Evolutionary conservation across 2,329 filamentous ascomycete genomes (phyloP).

Genomic region (Cladophialophora bantiana): DNA sequence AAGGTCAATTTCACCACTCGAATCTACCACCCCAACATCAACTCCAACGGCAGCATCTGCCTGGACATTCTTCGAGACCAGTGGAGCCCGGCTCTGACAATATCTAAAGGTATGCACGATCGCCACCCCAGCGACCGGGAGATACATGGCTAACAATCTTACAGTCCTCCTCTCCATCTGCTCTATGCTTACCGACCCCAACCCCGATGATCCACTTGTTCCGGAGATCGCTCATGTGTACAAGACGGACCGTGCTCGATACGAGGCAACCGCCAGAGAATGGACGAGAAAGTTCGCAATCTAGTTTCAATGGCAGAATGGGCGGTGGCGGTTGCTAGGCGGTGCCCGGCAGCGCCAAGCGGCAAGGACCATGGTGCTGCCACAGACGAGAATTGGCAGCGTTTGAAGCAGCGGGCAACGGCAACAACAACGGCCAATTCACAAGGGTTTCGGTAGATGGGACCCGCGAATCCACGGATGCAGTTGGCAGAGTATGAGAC

Average conservation of each 20-base stretch:
- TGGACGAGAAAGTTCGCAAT: slow-evolving; percentile 99
- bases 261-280: slow-evolving; percentile 95
- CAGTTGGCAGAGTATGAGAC: slow-evolving; percentile 23
- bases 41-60: slow-evolving; percentile 99
- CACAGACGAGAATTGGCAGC: slow-evolving; percentile 9
- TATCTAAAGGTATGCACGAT: slow-evolving; percentile 81
- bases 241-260: slow-evolving; percentile 96
- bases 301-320: slow-evolving; percentile 55
- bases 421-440: slow-evolving; percentile 11
- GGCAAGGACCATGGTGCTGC: slow-evolving; percentile 12
- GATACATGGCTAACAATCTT: slow-evolving; percentile 7
- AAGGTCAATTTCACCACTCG: slow-evolving; percentile 99
- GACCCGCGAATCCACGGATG: slow-evolving; percentile 6
- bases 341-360: slow-evolving; percentile 12
- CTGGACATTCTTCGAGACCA: slow-evolving; percentile 98
- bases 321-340: slow-evolving; percentile 11
- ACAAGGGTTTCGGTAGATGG: background rate
- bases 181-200: slow-evolving; percentile 99
- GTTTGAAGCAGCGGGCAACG: slow-evolving; percentile 3
- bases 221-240: slow-evolving; percentile 99
- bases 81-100: slow-evolving; percentile 98
- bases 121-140: background rate
- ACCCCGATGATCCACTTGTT: slow-evolving; percentile 97
- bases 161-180: slow-evolving; percentile 96
- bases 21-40: slow-evolving; percentile 99